Evolutionary conservation across 2,329 filamentous ascomycete genomes (phyloP).

Genomic region (Alternaria sp.): DNA sequence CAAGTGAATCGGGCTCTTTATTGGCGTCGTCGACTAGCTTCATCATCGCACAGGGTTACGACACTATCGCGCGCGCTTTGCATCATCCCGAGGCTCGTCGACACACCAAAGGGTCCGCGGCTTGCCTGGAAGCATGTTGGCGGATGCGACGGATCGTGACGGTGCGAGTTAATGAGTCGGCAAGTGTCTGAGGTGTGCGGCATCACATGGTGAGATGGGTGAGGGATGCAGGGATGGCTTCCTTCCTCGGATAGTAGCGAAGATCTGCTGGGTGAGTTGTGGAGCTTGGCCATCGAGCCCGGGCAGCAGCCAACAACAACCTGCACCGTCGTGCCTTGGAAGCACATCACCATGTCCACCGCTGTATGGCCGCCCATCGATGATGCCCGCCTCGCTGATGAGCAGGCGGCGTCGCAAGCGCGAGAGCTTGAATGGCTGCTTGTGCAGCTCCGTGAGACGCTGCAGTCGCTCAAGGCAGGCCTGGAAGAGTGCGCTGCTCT

Average conservation of each 20-base stretch:
- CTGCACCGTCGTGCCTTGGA: constrained; percentile 8
- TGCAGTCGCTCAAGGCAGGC: constrained; percentile 71
- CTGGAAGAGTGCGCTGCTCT: constrained; percentile 90
- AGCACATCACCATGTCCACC: constrained; percentile 62
- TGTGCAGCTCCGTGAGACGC: constrained; percentile 66
- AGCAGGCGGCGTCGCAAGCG: constrained; percentile 63
- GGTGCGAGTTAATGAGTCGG: background rate
- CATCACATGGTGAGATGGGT: background rate
- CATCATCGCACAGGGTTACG: constrained; percentile 21
- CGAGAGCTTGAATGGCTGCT: constrained; percentile 72
- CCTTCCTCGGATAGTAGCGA: constrained; percentile 24
- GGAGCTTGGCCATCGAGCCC: constrained; percentile 16
- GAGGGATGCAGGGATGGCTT: constrained; percentile 13
- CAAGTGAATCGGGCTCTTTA: constrained; percentile 10
- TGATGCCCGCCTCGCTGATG: constrained; percentile 59
- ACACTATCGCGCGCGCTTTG: constrained; percentile 21
- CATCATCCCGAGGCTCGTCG: constrained; percentile 24
- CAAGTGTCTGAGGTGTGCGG: background rate
- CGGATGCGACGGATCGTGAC: background rate
- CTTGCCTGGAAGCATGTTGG: constrained; percentile 13
- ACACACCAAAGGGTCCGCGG: constrained; percentile 8
- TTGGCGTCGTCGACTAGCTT: constrained; percentile 16
- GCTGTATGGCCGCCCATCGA: constrained; percentile 68
- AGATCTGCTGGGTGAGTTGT: constrained; percentile 18
- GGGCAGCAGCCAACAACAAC: constrained; percentile 2